A percentile compares a stretch with the other conserved stretches of the same genome.
These are phyloP conservation scores for Coemansia sp. DNA, from an alignment of 192 early-diverging fungal species.

Conservation along the genomic window DNA sequence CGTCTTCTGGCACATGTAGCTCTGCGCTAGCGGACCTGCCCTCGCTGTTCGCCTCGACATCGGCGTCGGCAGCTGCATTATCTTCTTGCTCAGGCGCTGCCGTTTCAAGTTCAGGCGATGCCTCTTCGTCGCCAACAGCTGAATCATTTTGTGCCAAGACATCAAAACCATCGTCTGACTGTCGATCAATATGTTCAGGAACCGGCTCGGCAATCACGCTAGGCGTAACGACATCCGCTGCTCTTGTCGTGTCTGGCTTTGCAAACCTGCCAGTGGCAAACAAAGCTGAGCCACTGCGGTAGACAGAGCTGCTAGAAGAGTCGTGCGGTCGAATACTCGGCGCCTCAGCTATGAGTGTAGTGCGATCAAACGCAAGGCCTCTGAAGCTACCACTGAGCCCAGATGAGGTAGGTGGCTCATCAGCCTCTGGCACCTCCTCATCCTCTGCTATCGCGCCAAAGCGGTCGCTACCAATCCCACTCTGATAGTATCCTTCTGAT, in stretches of 20 bases:
- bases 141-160: background rate
- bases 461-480: background rate
- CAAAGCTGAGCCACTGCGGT: conserved; percentile 36
- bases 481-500: background rate
- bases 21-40: background rate
- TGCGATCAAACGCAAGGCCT: background rate
- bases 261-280: conserved; percentile 29
- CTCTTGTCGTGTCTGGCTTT: background rate
- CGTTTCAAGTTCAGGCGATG: background rate
- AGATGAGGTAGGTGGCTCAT: background rate
- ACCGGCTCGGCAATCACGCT: background rate
- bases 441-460: conserved; percentile 12
- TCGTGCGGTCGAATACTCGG: background rate
- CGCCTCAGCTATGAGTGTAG: background rate
- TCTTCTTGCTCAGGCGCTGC: background rate
- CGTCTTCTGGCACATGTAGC: background rate
- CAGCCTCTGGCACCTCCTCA: conserved; percentile 4
- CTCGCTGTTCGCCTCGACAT: background rate
- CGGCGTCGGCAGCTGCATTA: background rate
- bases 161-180: conserved; percentile 7
- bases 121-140: background rate
- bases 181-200: background rate
- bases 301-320: conserved; percentile 15
- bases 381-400: background rate
- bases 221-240: background rate